A percentile compares a stretch with the other conserved stretches of the same genome.
phyloP scores from a whole-genome alignment of 2,329 filamentous ascomycete genomes.

The Fusarium sp. region DNA sequence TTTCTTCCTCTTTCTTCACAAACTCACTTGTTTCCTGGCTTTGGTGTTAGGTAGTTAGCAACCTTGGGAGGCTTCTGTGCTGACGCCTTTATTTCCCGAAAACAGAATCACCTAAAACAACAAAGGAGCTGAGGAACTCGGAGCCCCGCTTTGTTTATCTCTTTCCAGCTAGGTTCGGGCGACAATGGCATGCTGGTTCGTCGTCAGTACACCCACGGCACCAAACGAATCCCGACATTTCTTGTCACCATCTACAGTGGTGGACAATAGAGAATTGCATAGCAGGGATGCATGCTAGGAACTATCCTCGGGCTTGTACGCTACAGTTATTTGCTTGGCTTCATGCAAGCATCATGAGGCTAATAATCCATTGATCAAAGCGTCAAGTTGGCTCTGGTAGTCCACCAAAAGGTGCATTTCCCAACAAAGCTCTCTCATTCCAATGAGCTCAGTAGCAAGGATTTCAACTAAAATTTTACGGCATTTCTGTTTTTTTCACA shows the following conservation, averaged over 20 bases:
- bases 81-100: conserved; percentile 24
- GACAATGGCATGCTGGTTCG: conserved; percentile 28
- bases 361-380: not conserved
- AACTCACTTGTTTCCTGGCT: conserved; percentile 5
- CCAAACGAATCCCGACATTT: not conserved
- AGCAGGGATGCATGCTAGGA: not conserved
- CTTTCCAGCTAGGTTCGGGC: not conserved
- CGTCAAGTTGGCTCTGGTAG: not conserved
- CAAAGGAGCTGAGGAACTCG: conserved; percentile 8
- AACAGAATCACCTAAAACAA: conserved; percentile 33
- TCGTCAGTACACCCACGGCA: conserved; percentile 4
- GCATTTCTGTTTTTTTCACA: not conserved
- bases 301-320: not conserved
- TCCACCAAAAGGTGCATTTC: not conserved
- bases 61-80: not conserved
- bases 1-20: not conserved
- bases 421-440: conserved; percentile 2
- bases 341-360: not conserved
- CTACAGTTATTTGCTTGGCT: not conserved
- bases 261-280: not conserved
- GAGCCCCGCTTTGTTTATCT: not conserved
- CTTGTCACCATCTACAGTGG: not conserved
- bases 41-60: conserved; percentile 5
- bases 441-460: not conserved
- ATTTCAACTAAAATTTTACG: not conserved